Evolutionary conservation across 805 yeast species (phyloP), one percentile per base, ranked within the genome.

Genomic region (Ogataea henricii): DNA sequence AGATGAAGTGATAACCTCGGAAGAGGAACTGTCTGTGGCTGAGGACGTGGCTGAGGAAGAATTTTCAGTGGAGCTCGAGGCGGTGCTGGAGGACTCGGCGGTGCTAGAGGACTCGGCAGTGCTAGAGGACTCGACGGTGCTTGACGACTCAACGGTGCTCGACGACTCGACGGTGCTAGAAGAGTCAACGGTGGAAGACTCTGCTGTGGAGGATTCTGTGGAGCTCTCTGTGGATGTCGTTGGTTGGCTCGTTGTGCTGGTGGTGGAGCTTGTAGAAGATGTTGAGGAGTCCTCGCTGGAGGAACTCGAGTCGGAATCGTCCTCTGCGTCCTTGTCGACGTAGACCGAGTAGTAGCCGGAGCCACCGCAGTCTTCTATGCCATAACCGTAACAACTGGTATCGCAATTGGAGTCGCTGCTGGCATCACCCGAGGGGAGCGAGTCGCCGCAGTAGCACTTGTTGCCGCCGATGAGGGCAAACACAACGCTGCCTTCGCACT

Each of bases 391-490:
- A 64, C 96, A 89, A 5, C 62, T 43, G 1, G 55, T 50, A 39
- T 61, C 53, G 66, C 91, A 85, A 14, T 65, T 51, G 36, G 64
- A 56, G n/a, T 67, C 40, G 21, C 58, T 54, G 18, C 61, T 63
- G 6, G 46, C 27, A 18, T 51, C 53, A 5, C 55, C 56, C 6
- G 65, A 46, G 4, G 81, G 73, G 12, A 68, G 47, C 0, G 67
- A 53, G 58, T 74, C 67, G 20, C 90, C 91, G 64, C 96, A 88
- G 60, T 75, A 86, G 64, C 96, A 88, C 17, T 67, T 59, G 20
- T 70, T 56, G 5, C 89, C 87, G 47, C 73, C 64, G 4, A 73
- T 60, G 29, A 79, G 57, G 3, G 83, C 89, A 16, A 79, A 80
- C 53, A 68, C 68, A 3, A 78, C 79, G 48, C 55, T 63, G 5